Conservation (phyloP, 768 basidiomycete species). For the Rhizopogon rudus region DNA sequence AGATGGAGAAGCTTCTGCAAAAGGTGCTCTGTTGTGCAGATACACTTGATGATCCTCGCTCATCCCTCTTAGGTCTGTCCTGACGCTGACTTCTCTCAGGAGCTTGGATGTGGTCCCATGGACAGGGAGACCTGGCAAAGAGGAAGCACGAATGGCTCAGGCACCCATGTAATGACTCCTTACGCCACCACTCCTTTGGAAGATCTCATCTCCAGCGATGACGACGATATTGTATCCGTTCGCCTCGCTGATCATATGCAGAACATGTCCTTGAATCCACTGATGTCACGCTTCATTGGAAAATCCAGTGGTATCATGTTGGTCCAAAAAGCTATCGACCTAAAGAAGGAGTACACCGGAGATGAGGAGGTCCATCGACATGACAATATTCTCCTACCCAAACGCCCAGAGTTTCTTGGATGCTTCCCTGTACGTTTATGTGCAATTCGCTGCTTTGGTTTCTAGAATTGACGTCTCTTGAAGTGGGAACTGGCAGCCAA, state of each 20-base stretch:
- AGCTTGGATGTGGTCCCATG: constrained; percentile 41
- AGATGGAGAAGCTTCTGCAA: constrained; percentile 57
- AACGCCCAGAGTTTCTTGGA: constrained; percentile 18
- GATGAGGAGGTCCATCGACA: constrained; percentile 15
- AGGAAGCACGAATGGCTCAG: constrained; percentile 5
- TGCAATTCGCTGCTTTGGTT: background rate
- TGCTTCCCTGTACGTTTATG: constrained; percentile 23
- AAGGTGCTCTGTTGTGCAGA: constrained; percentile 31
- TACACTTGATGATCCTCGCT: constrained; percentile 2
- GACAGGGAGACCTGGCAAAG: constrained; percentile 34
- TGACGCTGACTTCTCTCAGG: constrained; percentile 54
- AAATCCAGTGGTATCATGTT: constrained; percentile 40
- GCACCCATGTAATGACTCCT: constrained; percentile 11
- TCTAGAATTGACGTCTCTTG: background rate
- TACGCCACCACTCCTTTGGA: constrained; percentile 8
- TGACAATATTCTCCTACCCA: constrained; percentile 1
- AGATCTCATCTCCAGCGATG: constrained; percentile 22
- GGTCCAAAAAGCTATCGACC: constrained; percentile 44
- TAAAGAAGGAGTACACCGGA: constrained; percentile 55
- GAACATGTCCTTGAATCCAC: constrained; percentile 12
- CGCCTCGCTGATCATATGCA: constrained; percentile 20
- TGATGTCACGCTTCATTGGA: constrained; percentile 28
- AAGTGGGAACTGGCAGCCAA: constrained; percentile 25
- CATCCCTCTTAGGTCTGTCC: constrained; percentile 51
- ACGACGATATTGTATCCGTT: constrained; percentile 19